phyloP scores from a whole-genome alignment of 1,284 basidiomycete species.

The Ustilago shanxiensis region DNA sequence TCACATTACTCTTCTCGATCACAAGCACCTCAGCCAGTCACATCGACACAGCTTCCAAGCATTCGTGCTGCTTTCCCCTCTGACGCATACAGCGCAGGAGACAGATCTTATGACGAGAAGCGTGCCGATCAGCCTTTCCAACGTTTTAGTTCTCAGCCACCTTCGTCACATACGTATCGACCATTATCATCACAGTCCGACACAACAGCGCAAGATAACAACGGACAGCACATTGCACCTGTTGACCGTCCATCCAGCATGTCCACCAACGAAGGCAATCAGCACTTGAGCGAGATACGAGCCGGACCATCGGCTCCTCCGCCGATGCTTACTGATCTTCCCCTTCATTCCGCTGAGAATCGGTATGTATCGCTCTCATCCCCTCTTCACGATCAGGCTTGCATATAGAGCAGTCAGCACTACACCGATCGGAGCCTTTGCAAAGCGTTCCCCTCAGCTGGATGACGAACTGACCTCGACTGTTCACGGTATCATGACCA shows the following conservation, averaged over 20 bases:
- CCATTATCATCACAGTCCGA: conserved; percentile 1
- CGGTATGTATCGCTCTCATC: conserved; percentile 16
- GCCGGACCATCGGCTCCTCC: conserved; percentile 30
- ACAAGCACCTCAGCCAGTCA: conserved; percentile 1
- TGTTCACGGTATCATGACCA: too few relatives aligned
- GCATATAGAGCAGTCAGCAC: background rate
- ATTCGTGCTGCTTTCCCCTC: background rate
- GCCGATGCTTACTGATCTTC: conserved; percentile 32
- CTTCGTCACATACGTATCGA: background rate
- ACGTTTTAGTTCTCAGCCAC: background rate
- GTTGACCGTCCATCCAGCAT: background rate
- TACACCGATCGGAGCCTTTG: background rate
- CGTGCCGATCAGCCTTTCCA: background rate
- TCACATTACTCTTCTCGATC: conserved; percentile 1
- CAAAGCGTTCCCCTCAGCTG: background rate
- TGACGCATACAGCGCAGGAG: conserved; percentile 3
- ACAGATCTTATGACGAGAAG: background rate
- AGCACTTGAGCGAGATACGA: conserved; percentile 10
- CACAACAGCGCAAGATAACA: background rate
- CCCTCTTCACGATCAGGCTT: background rate
- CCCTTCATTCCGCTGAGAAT: conserved; percentile 19
- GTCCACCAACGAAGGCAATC: background rate
- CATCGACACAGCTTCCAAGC: conserved; percentile 9
- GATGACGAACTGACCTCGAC: background rate
- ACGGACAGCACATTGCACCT: background rate